Base-by-base conservation (phyloP, 1,284 basidiomycete genomes). In the Dichomitus squalens region DNA sequence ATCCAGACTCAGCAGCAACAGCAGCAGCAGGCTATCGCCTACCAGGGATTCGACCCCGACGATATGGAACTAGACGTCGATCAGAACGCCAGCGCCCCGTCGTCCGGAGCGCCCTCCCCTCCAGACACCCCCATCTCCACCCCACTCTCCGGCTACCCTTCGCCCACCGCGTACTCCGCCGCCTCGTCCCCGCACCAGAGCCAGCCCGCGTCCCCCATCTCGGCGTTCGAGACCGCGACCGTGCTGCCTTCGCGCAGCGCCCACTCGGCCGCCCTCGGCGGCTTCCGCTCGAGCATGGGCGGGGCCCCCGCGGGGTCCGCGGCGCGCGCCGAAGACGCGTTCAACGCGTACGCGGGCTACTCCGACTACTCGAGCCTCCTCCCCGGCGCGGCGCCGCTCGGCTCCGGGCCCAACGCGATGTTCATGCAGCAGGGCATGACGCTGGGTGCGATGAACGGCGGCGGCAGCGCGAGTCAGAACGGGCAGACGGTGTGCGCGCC, bases 61-160 rank as follows among this genome's bases (percentile, higher is more conserved):
- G 89, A 92, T 64, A 92, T 91, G 90, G 90, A 92, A 63, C 77
- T 92, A 25, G 88, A 89, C 51, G 69, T 85, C 25, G 84, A 86
- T 74, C 67, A 70, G 57, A 64, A 57, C 52, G n/a, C 72, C 64
- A 75, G 69, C 53, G 66, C 71, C 50, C 68, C 73, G 63, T 76
- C 71, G 25, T 70, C 73, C 46, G 68, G 72, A 46, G 62, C 77
- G 50, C 73, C 73, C 53, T 72, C 74, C 16, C 75, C 75, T 20
- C 72, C 74, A n/a, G 69, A 72, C 58, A 73, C 75, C 16, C 68
- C 76, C 52, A 59, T 76, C 59, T 67, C 73, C 57, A 72, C 75
- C 16, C 75, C 79, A 66, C 40, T 80, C 77, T 14, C 81, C 75
- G 35, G 81, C 75, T 48, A 84, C 78, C 40, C 75, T 68, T 48